Evolutionary conservation across 768 basidiomycete genomes (phyloP).

Genomic region (Psilocybe subaeruginosa): DNA sequence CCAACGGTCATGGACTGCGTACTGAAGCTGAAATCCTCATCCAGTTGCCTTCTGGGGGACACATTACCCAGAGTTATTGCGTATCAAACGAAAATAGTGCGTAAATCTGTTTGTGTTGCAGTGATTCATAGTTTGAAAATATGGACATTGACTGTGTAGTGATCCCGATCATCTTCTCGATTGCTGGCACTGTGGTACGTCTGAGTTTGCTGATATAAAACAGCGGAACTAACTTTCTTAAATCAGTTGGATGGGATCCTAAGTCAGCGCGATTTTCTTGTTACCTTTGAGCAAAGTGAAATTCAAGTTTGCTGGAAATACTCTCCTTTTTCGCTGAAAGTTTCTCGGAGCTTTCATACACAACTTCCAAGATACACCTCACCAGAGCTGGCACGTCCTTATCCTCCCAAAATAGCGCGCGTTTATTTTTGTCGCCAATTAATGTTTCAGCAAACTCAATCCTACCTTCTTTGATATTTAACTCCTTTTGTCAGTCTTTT

Average conservation of each 20-base stretch:
- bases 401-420: background rate
- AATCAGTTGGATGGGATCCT: conserved; percentile 38
- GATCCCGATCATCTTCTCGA: conserved; percentile 50
- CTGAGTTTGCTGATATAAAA: background rate
- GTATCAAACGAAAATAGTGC: conserved; percentile 51
- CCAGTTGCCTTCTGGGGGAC: conserved; percentile 47
- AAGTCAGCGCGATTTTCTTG: conserved; percentile 23
- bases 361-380: too few relatives aligned
- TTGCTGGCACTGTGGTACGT: conserved; percentile 54
- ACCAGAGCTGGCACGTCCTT: background rate
- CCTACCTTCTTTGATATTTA: background rate
- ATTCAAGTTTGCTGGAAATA: too few relatives aligned
- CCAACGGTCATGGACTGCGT: background rate
- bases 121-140: background rate
- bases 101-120: conserved; percentile 20
- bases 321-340: too few relatives aligned
- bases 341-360: too few relatives aligned
- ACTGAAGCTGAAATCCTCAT: background rate
- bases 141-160: conserved; percentile 26
- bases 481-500: background rate
- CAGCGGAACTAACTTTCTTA: background rate
- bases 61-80: conserved; percentile 41
- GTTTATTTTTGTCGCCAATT: background rate
- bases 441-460: background rate
- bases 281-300: background rate